These are phyloP conservation scores for Fraxinus pennsylvanica DNA, from an alignment of 257 asterid species.

Conservation along the genomic window DNA sequence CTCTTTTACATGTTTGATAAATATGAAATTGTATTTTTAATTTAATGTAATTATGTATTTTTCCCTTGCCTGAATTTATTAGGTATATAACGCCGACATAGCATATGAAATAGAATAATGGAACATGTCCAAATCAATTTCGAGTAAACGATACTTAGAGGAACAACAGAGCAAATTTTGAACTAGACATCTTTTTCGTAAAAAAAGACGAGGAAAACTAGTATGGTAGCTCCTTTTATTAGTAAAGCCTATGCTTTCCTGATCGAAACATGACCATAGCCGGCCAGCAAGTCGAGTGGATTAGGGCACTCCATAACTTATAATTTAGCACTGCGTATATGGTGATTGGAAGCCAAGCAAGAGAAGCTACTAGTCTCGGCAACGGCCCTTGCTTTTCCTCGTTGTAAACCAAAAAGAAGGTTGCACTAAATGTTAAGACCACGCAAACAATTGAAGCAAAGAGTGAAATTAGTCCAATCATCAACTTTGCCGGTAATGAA, in stretches of 20 bases:
- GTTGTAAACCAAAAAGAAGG: slow-evolving; percentile 20
- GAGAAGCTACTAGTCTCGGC: not conserved
- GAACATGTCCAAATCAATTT: too few relatives aligned
- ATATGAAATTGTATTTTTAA: too few relatives aligned
- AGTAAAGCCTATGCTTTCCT: not conserved
- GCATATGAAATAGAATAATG: too few relatives aligned
- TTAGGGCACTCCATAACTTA: not conserved
- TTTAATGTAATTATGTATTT: too few relatives aligned
- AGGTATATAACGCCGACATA: too few relatives aligned
- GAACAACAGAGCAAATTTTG: not conserved
- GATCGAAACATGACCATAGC: slow-evolving; percentile 1
- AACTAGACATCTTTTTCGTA: too few relatives aligned
- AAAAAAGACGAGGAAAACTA: too few relatives aligned
- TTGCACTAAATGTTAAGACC: slow-evolving; percentile 7
- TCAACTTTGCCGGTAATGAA: slow-evolving; percentile 17
- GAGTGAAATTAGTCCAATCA: slow-evolving; percentile 8
- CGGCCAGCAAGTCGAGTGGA: not conserved
- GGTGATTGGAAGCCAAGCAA: slow-evolving; percentile 12
- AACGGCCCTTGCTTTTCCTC: not conserved
- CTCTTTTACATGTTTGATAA: too few relatives aligned
- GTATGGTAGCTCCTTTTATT: not conserved
- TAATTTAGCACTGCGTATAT: not conserved
- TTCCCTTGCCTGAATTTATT: too few relatives aligned
- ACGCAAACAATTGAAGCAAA: slow-evolving; percentile 13
- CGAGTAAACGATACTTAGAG: too few relatives aligned